Evolutionary conservation across 257 asterid genomes (phyloP).

Genomic region (Solanum boliviense): DNA sequence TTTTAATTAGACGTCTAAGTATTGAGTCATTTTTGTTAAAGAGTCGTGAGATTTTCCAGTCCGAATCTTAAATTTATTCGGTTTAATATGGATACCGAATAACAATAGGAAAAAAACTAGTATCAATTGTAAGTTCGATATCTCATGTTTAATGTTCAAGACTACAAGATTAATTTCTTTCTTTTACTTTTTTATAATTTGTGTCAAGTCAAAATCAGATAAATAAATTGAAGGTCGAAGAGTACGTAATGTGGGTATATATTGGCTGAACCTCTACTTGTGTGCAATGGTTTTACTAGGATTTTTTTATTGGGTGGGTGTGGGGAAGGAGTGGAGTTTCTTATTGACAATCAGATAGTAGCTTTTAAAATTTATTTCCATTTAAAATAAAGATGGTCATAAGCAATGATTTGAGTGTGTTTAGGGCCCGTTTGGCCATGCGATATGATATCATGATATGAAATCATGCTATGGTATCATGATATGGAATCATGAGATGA

Average conservation of each 20-base stretch:
- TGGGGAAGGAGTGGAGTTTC: neutral
- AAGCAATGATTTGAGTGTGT: neutral
- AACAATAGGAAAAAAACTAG: too few species aligned
- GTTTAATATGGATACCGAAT: too few species aligned
- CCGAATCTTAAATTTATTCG: too few species aligned
- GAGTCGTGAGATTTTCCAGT: too few species aligned
- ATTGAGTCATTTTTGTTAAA: accelerated
- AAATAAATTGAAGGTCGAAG: accelerated
- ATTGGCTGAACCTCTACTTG: neutral
- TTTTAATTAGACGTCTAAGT: too few species aligned
- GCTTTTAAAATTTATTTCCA: neutral
- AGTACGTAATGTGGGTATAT: neutral
- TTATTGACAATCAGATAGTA: neutral
- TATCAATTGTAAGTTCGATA: too few species aligned
- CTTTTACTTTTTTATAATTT: too few species aligned
- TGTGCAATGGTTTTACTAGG: neutral
- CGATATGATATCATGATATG: too few species aligned
- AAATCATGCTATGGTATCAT: too few species aligned
- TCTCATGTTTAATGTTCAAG: neutral
- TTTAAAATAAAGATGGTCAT: neutral
- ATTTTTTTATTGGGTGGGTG: neutral
- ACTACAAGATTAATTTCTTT: too few species aligned
- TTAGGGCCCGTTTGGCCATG: too few species aligned
- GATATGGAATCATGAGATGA: too few species aligned
- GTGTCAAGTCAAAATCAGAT: accelerated